These are phyloP conservation scores for Santalum album DNA, from an alignment of 164 flowering plant species.

Conservation along the genomic window DNA sequence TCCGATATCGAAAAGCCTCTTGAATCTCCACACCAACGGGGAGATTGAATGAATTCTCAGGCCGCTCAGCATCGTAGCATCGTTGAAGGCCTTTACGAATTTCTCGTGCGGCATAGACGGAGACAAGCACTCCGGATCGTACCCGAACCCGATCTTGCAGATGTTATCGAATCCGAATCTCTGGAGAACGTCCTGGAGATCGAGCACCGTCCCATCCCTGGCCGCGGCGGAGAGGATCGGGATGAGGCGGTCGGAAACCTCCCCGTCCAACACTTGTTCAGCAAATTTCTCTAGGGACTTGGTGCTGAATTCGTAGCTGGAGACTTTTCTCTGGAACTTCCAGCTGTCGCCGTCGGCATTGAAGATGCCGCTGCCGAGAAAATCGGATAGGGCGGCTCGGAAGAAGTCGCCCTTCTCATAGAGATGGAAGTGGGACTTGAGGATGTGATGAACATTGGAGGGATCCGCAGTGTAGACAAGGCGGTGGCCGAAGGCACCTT, in stretches of 20 bases:
- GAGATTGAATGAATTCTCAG: slow-evolving; percentile 1
- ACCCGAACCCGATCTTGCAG: slow-evolving; percentile 21
- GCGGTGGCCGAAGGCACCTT: slow-evolving; percentile 13
- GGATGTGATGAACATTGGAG: slow-evolving; percentile 16
- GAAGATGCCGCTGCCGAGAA: slow-evolving; percentile 24
- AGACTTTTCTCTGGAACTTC: slow-evolving; percentile 22
- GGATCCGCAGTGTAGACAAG: slow-evolving; percentile 17
- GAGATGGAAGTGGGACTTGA: slow-evolving; percentile 14
- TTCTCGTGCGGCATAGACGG: slow-evolving; percentile 15
- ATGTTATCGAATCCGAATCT: slow-evolving; percentile 23
- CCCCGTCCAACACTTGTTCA: slow-evolving; percentile 19
- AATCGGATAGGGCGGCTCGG: slow-evolving; percentile 5
- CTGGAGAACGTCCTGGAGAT: slow-evolving; percentile 20
- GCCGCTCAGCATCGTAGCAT: slow-evolving; percentile 5
- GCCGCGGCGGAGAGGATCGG: slow-evolving; percentile 14
- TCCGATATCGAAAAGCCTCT: slow-evolving; percentile 19
- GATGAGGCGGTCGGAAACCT: slow-evolving; percentile 16
- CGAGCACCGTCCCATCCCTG: slow-evolving; percentile 7
- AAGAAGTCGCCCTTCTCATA: slow-evolving; percentile 13
- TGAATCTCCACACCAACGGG: slow-evolving; percentile 19
- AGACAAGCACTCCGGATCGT: slow-evolving; percentile 16
- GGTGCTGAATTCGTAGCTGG: slow-evolving; percentile 23
- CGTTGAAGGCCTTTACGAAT: slow-evolving; percentile 20
- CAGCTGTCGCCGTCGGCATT: slow-evolving; percentile 20
- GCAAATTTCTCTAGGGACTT: slow-evolving; percentile 18